Conservation (phyloP, 2,329 filamentous ascomycete species). For the Cryphonectria naterciae region DNA sequence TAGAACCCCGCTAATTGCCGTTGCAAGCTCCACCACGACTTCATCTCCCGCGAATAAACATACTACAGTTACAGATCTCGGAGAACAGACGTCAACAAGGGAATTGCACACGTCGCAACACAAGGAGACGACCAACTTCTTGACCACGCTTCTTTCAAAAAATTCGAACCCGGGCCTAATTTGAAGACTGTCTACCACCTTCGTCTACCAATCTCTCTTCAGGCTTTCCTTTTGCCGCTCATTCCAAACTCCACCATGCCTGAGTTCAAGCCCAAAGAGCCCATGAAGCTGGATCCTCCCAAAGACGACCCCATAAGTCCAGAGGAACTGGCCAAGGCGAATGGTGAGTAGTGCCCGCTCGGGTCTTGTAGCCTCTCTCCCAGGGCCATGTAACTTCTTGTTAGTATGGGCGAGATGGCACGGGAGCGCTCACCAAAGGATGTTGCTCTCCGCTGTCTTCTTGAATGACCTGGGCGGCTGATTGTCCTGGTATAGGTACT, state of each 20-base stretch:
- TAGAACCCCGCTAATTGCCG: neutral
- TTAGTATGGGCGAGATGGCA: neutral
- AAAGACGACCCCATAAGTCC: constrained; percentile 85
- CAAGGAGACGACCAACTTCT: neutral
- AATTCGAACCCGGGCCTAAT: neutral
- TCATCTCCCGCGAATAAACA: neutral
- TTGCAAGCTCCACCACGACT: neutral
- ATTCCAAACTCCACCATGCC: constrained; percentile 49
- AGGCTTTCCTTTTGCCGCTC: neutral
- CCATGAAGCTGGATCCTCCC: constrained; percentile 77
- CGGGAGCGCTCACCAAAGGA: neutral
- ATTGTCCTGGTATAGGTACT: constrained; percentile 51
- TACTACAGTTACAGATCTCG: neutral
- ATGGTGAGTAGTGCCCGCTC: constrained; percentile 63
- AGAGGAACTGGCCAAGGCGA: constrained; percentile 78
- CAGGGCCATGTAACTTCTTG: neutral
- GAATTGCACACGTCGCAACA: neutral
- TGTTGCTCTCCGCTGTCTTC: neutral
- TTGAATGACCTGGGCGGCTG: neutral
- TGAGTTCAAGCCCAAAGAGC: constrained; percentile 77
- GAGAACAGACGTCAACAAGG: neutral
- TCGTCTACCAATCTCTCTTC: neutral
- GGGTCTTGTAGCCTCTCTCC: neutral
- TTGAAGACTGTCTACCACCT: neutral
- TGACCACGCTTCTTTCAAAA: neutral